phyloP scores from a whole-genome alignment of 768 basidiomycete genomes.

The Udeniomyces megalosporus region DNA sequence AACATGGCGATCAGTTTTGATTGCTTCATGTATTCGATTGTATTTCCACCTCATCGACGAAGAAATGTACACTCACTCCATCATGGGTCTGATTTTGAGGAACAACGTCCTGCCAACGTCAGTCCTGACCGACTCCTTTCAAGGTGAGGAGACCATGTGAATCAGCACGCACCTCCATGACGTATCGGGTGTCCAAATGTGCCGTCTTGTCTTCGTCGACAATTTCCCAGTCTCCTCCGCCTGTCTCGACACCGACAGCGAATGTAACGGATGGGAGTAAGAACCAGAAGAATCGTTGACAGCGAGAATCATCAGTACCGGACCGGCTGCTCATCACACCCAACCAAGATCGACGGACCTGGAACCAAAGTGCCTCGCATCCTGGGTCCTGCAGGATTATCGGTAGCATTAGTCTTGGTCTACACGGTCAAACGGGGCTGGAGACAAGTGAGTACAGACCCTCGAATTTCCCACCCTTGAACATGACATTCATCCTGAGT shows the following conservation, averaged over 20 bases:
- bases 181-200: constrained; percentile 22
- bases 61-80: neutral
- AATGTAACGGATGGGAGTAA: too few species aligned
- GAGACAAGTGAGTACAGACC: constrained; percentile 19
- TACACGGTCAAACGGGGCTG: constrained; percentile 17
- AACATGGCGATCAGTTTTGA: too few species aligned
- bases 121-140: too few species aligned
- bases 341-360: neutral
- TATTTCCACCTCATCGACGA: too few species aligned
- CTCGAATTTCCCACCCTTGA: constrained; percentile 20
- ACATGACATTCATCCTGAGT: constrained; percentile 20
- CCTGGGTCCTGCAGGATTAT: neutral
- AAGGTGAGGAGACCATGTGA: too few species aligned
- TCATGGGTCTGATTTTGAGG: too few species aligned
- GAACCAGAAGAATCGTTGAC: too few species aligned
- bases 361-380: neutral
- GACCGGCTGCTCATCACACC: too few species aligned
- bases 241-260: constrained; percentile 7
- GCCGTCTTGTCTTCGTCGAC: constrained; percentile 37
- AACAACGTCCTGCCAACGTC: too few species aligned
- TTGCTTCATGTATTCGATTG: too few species aligned
- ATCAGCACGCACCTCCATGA: too few species aligned
- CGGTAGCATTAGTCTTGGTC: neutral
- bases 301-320: too few species aligned
- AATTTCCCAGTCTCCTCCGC: constrained; percentile 24